Base-by-base conservation (phyloP, 2,329 filamentous ascomycete species). In the Diaporthe caulivora region DNA sequence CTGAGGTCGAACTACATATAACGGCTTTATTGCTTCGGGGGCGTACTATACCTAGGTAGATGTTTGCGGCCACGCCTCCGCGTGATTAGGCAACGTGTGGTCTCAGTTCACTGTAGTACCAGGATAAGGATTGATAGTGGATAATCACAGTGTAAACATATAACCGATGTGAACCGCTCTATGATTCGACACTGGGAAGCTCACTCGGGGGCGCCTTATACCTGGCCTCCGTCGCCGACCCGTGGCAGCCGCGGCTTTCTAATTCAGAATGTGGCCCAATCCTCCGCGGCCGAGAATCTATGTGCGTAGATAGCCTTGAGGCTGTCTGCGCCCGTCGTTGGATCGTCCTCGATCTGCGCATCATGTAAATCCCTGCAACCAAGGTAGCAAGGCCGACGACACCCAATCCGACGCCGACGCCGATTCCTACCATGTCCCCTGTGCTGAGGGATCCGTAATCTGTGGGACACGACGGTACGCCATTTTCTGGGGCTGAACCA, bases 201-300 rank as follows among this genome's bases (percentile, higher is more conserved):
- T 65, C 42, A 44, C 60, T 65, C 60, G 60, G 42, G 5, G 60
- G 29, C 44, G 60, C 42, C 29, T 65, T 65, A 34, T 65, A 31
- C 3, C 42, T 65, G 13, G 31, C 13, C 44, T 42, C 58, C 26
- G n/a, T 24, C 21, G 2, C 42, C 42, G n/a, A 15, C 5, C 42
- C 26, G 26, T 49, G 29, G 21, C 57, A 37, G 17, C 37, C 57
- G 21, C 31, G 40, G 29, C 58, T 64, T 26, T 51, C 42, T 34
- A 49, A 34, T n/a, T 37, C 44, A 49, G 42, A 51, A 51, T 49
- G 44, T 1, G 44, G 29, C 44, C 42, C 42, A 34, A 2, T 65
- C 21, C 60, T n/a, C 29, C 47, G 44, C 3, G 26, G 11, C 40
- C 42, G 10, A 9, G 42, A n/a, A 26, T 51, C 21, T 51, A 13